Conservation (phyloP, 805 yeast genomes). For the Metschnikowia aberdeeniae region DNA sequence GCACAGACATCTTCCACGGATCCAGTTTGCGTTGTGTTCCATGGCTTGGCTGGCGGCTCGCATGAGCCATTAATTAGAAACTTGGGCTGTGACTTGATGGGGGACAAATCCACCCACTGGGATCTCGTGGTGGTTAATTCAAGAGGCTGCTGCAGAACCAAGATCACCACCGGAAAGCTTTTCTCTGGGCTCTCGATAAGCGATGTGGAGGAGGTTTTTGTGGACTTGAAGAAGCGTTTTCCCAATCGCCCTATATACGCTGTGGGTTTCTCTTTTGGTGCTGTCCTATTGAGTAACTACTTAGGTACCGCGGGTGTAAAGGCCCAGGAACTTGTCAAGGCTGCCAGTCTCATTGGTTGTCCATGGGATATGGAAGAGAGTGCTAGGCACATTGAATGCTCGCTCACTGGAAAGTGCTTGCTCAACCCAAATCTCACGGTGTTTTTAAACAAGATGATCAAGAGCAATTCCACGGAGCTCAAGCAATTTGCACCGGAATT, state of each 20-base stretch:
- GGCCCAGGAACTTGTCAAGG: conserved; percentile 33
- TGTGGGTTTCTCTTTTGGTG: conserved; percentile 83
- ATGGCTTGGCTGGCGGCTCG: conserved; percentile 85
- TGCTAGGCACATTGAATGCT: conserved; percentile 37
- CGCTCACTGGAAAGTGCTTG: conserved; percentile 33
- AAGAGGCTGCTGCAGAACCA: conserved; percentile 73
- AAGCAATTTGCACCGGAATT: conserved; percentile 24
- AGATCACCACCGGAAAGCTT: conserved; percentile 62
- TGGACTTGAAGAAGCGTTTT: conserved; percentile 44
- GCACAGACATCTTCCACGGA: conserved; percentile 27
- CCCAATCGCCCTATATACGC: conserved; percentile 63
- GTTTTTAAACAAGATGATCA: conserved; percentile 30
- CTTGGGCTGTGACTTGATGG: conserved; percentile 39
- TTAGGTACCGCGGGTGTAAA: conserved; percentile 52
- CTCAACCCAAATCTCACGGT: conserved; percentile 31
- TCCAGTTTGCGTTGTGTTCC: conserved; percentile 64
- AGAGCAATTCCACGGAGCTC: conserved; percentile 34
- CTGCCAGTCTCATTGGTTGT: conserved; percentile 55
- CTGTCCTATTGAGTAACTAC: conserved; percentile 65
- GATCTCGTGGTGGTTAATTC: conserved; percentile 67
- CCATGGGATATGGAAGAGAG: conserved; percentile 73
- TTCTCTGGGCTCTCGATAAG: conserved; percentile 71
- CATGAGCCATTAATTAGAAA: conserved; percentile 73
- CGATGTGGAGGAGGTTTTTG: conserved; percentile 57
- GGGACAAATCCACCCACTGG: conserved; percentile 33